Evolutionary conservation across 1,284 basidiomycete genomes (phyloP).

Genomic region (Porodaedalea pini): DNA sequence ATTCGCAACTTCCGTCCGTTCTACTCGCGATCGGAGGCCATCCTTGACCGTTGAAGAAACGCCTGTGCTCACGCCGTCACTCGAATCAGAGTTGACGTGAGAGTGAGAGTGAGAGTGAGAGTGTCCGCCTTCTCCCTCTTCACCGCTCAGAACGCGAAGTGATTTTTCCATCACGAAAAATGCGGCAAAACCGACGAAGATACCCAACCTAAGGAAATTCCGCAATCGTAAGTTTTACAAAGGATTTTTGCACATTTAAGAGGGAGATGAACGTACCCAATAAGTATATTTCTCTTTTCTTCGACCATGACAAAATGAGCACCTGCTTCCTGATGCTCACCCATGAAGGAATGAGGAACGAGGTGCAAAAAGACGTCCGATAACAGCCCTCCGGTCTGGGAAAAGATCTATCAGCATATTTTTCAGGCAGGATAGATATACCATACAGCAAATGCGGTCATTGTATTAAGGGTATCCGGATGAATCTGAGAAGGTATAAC

Average conservation of each 20-base stretch:
- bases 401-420: slow-evolving; percentile 27
- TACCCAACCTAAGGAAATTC: slow-evolving; percentile 53
- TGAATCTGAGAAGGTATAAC: slow-evolving; percentile 86
- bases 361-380: slow-evolving; percentile 90
- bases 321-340: slow-evolving; percentile 69
- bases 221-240: no score
- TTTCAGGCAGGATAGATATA: background rate
- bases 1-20: slow-evolving; percentile 14
- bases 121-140: slow-evolving; percentile 45
- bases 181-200: slow-evolving; percentile 79
- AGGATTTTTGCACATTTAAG: slow-evolving; percentile 5
- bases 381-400: slow-evolving; percentile 79
- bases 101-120: slow-evolving; percentile 54
- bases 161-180: slow-evolving; percentile 93
- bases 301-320: slow-evolving; percentile 78
- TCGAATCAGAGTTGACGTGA: slow-evolving; percentile 26
- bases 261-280: slow-evolving; percentile 53
- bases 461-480: slow-evolving; percentile 80
- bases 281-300: slow-evolving; percentile 84
- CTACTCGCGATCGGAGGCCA: slow-evolving; percentile 36
- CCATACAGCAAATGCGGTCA: slow-evolving; percentile 82
- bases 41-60: slow-evolving; percentile 33
- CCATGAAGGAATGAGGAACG: slow-evolving; percentile 86
- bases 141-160: slow-evolving; percentile 71
- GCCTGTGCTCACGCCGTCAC: slow-evolving; percentile 36